Evolutionary conservation across 1,284 basidiomycete species (phyloP).

Genomic region (Tilletia horrida): DNA sequence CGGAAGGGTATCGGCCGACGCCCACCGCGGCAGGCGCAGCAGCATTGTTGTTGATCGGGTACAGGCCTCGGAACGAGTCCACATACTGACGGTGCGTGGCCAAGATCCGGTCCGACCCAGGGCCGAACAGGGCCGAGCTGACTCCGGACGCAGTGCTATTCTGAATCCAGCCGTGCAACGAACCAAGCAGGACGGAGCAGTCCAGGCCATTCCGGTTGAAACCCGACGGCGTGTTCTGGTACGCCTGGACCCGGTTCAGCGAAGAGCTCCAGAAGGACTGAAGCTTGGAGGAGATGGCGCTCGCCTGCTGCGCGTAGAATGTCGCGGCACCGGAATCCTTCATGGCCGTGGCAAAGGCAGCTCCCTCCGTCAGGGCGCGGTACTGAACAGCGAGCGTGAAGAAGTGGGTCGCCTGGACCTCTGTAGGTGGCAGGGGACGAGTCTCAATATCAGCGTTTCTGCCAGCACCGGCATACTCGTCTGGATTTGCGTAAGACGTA

Average conservation of each 20-base stretch:
- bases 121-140: conserved; percentile 28
- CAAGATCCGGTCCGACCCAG: conserved; percentile 33
- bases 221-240: conserved; percentile 27
- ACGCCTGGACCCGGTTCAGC: conserved; percentile 32
- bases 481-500: conserved; percentile 7
- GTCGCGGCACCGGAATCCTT: conserved; percentile 38
- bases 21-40: conserved; percentile 30
- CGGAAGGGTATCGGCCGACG: conserved; percentile 32
- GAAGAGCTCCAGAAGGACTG: conserved; percentile 34
- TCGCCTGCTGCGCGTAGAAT: conserved; percentile 36
- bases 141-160: conserved; percentile 22
- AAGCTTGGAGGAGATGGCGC: conserved; percentile 28
- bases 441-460: too few species aligned
- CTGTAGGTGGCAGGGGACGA: too few species aligned
- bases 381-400: conserved; percentile 42
- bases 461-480: too few species aligned
- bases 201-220: conserved; percentile 31
- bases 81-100: conserved; percentile 39
- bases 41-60: conserved; percentile 34
- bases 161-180: conserved; percentile 36
- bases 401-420: conserved; percentile 37
- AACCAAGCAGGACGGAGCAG: conserved; percentile 33
- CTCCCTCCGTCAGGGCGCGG: conserved; percentile 38
- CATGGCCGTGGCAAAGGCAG: conserved; percentile 33
- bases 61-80: conserved; percentile 34